Conservation (phyloP, 306 rosid species). For the barrel medic (Medicago truncatula) region DNA sequence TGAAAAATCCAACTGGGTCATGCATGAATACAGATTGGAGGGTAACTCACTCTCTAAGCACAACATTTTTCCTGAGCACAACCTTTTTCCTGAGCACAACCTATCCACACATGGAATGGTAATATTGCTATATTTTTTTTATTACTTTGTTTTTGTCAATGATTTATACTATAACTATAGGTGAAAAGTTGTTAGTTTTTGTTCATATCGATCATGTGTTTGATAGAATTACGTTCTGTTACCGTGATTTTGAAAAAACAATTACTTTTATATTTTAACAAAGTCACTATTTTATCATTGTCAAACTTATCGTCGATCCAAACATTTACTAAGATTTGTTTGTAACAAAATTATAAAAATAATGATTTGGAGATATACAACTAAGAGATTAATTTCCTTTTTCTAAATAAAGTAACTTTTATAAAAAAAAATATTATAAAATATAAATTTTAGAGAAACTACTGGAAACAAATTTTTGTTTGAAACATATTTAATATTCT, state of each 20-base stretch:
- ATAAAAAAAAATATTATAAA: no score
- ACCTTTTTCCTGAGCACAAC: slow-evolving; percentile 39
- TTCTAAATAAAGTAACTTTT: no score
- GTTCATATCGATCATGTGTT: background rate
- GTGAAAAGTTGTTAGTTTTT: background rate
- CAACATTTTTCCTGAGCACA: no score
- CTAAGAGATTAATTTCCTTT: no score
- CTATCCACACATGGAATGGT: slow-evolving; percentile 56
- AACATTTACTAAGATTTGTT: no score
- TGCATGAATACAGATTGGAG: slow-evolving; percentile 83
- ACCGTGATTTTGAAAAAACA: background rate
- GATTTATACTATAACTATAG: background rate
- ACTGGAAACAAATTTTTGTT: no score
- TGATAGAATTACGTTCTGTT: background rate
- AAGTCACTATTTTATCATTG: background rate
- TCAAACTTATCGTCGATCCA: background rate
- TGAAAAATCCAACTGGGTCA: slow-evolving; percentile 74
- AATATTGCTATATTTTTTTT: background rate
- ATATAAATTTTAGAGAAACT: no score
- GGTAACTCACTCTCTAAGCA: slow-evolving; percentile 43
- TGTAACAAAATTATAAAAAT: no score
- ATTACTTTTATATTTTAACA: background rate
- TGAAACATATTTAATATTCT: no score
- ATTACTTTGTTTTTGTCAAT: background rate
- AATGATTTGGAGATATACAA: no score